phyloP scores from a whole-genome alignment of 1,139 yeast species.

The Scheffersomyces quercinus region DNA sequence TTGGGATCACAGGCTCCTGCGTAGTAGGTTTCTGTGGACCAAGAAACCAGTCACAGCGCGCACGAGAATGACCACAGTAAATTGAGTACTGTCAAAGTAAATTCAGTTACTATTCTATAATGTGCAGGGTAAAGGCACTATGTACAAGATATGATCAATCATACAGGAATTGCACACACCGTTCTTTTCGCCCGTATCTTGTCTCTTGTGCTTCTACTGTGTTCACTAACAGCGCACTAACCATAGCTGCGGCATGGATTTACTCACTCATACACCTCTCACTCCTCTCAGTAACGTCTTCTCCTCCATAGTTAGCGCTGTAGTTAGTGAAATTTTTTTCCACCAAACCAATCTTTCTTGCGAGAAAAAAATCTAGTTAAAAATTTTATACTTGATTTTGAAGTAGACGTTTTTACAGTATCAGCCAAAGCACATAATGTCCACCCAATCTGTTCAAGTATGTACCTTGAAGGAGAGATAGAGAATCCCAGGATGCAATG shows the following conservation, averaged over 20 bases:
- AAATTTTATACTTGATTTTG: constrained; percentile 7
- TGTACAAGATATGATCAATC: no score
- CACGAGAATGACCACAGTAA: not conserved
- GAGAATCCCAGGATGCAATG: no score
- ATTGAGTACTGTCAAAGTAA: not conserved
- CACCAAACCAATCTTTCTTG: not conserved
- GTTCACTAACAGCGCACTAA: not conserved
- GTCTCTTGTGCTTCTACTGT: no score
- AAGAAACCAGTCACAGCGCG: not conserved
- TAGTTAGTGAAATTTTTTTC: constrained; percentile 1
- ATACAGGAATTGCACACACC: no score
- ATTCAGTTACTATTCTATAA: not conserved
- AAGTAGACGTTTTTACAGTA: constrained; percentile 1
- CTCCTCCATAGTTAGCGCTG: no score
- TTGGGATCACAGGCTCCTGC: no score
- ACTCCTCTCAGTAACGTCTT: not conserved
- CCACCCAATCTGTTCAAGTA: constrained; percentile 74
- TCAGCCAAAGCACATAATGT: constrained; percentile 30
- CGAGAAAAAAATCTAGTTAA: constrained; percentile 1
- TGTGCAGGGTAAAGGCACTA: not conserved
- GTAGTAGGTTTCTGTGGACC: no score
- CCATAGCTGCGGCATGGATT: not conserved
- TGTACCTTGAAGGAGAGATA: constrained; percentile 26
- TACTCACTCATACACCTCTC: not conserved
- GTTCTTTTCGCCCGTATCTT: no score